phyloP scores from a whole-genome alignment of 495 filamentous ascomycete genomes.

The Neurospora tetrasperma region DNA sequence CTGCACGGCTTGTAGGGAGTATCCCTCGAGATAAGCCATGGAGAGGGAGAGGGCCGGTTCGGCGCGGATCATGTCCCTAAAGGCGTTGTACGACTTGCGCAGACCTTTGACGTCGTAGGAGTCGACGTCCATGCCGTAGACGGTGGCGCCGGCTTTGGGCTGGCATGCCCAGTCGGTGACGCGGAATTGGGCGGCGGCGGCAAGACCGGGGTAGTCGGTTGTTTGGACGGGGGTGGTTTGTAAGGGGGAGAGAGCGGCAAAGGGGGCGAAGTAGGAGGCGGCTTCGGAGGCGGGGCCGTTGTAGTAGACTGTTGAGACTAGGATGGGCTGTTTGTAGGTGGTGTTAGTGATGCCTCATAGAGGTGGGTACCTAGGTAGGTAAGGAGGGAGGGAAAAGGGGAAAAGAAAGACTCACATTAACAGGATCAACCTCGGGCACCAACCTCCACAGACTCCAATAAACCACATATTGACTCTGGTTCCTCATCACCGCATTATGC shows the following conservation, averaged over 20 bases:
- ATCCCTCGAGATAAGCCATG: constrained; percentile 44
- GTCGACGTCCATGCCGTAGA: constrained; percentile 36
- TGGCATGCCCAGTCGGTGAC: constrained; percentile 28
- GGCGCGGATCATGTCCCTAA: constrained; percentile 14
- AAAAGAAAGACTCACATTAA: constrained; percentile 18
- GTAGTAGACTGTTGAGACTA: constrained; percentile 36
- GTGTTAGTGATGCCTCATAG: background rate
- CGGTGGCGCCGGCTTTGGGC: constrained; percentile 26
- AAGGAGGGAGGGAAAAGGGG: background rate
- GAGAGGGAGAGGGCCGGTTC: constrained; percentile 22
- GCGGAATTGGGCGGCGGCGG: constrained; percentile 28
- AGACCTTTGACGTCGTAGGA: constrained; percentile 34
- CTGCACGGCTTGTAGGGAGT: constrained; percentile 36
- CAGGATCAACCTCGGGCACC: constrained; percentile 26
- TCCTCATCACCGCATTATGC: constrained; percentile 26
- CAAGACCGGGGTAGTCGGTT: constrained; percentile 34
- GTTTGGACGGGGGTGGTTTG: constrained; percentile 6
- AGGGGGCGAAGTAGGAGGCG: constrained; percentile 28
- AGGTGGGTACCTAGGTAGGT: background rate
- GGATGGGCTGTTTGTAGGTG: constrained; percentile 24
- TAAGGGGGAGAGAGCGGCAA: constrained; percentile 32
- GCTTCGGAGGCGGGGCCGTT: constrained; percentile 32
- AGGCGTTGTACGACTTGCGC: constrained; percentile 31
- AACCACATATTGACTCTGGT: constrained; percentile 27
- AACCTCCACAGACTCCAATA: constrained; percentile 39